These are phyloP conservation scores for Chenopodium album DNA, from an alignment of 148 eudicot genomes.

Conservation along the genomic window DNA sequence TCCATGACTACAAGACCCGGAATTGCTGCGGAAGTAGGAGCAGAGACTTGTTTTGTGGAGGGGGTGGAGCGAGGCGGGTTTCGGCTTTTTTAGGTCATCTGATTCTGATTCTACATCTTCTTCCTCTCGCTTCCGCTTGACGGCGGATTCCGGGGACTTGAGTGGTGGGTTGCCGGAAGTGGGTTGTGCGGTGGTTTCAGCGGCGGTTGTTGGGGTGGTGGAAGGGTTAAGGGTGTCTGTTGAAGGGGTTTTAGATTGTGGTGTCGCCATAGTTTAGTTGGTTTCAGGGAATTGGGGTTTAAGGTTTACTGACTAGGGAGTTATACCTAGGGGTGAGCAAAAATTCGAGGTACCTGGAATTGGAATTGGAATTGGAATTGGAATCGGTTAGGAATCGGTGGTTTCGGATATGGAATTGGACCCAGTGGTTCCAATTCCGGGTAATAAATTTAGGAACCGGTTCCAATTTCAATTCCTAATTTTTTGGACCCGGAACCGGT, in stretches of 20 bases:
- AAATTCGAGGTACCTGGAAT: too few species aligned
- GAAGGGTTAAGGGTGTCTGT: neutral
- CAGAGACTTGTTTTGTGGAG: constrained; percentile 84
- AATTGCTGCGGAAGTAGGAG: constrained; percentile 63
- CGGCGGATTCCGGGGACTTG: constrained; percentile 22
- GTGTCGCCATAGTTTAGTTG: neutral
- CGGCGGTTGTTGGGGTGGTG: neutral
- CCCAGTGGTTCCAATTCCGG: too few species aligned
- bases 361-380: too few species aligned
- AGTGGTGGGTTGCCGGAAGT: neutral
- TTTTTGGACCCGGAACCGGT: too few species aligned
- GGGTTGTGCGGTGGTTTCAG: neutral
- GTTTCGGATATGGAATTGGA: too few species aligned
- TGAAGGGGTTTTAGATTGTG: neutral
- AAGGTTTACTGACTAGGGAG: too few species aligned
- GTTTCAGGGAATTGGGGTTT: too few species aligned
- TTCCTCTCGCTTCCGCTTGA: constrained; percentile 65
- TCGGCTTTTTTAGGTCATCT: constrained; percentile 15
- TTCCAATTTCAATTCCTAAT: too few species aligned
- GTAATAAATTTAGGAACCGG: too few species aligned
- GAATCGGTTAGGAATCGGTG: too few species aligned
- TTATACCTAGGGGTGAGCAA: too few species aligned
- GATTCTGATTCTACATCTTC: constrained; percentile 21
- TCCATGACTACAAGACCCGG: constrained; percentile 75
- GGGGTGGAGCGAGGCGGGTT: constrained; percentile 37